A percentile compares a stretch with the other conserved stretches of the same genome.
These are phyloP conservation scores for Alloteropsis semialata DNA, from an alignment of 176 grass and related monocot genomes.

Conservation along the genomic window DNA sequence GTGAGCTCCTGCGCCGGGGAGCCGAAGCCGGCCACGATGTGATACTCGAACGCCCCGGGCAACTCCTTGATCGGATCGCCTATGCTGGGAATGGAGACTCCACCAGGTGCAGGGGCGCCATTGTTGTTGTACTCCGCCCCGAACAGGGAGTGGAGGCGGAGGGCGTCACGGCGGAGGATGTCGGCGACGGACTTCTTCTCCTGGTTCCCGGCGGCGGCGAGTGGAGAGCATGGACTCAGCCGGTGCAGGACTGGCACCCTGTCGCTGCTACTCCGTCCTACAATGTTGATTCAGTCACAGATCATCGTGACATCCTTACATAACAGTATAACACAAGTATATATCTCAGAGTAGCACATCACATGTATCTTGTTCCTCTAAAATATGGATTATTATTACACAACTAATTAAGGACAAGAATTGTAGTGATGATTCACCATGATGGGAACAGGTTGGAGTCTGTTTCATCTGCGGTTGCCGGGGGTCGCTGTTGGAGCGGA, in stretches of 20 bases:
- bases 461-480: no score
- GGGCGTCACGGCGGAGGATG: conserved; percentile 20
- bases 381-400: not conserved
- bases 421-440: not conserved
- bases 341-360: not conserved
- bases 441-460: not conserved
- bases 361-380: not conserved
- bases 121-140: not conserved
- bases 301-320: not conserved
- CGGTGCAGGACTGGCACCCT: conserved; percentile 2
- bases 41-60: conserved; percentile 7
- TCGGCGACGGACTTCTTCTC: not conserved
- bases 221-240: conserved; percentile 7
- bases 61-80: not conserved
- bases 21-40: conserved; percentile 1
- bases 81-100: not conserved
- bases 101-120: not conserved
- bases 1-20: not conserved
- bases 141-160: not conserved
- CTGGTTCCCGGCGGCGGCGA: not conserved
- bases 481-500: not conserved
- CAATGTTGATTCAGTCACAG: not conserved
- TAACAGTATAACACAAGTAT: not conserved
- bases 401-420: not conserved
- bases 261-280: not conserved